Conservation (phyloP, 148 eudicot genomes). For the Diospyros kaki region DNA sequence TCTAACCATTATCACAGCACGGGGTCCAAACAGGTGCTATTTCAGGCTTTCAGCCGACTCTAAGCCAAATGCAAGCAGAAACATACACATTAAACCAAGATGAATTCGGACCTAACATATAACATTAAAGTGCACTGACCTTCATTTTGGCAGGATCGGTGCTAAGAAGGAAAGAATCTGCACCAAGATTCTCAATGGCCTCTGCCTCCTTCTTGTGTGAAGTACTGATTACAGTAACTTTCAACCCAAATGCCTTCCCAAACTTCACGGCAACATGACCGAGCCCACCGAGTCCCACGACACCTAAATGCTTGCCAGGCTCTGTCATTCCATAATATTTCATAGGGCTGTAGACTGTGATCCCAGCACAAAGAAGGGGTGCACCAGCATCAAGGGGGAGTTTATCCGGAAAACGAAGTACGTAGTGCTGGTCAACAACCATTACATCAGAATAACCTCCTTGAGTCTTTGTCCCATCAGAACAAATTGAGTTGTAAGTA, state of each 20-base stretch:
- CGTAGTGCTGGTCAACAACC: constrained; percentile 53
- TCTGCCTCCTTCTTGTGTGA: constrained; percentile 52
- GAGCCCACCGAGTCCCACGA: constrained; percentile 74
- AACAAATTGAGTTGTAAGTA: constrained; percentile 37
- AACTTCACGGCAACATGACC: constrained; percentile 77
- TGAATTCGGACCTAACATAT: no score
- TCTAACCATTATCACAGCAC: no score
- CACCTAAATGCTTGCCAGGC: constrained; percentile 67
- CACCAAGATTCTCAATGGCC: constrained; percentile 55
- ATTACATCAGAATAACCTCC: constrained; percentile 64
- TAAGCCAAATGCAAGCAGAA: no score
- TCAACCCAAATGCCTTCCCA: constrained; percentile 68
- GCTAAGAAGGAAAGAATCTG: constrained; percentile 60
- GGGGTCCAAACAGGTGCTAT: no score
- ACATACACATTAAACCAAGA: no score
- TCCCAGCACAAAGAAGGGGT: constrained; percentile 36
- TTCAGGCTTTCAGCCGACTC: no score
- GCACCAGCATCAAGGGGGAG: constrained; percentile 52
- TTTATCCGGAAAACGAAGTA: constrained; percentile 48
- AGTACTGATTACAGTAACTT: constrained; percentile 65
- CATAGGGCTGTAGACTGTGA: constrained; percentile 52
- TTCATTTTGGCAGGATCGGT: constrained; percentile 46
- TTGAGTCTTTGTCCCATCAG: constrained; percentile 49
- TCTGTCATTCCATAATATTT: constrained; percentile 60
- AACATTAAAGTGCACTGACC: constrained; percentile 27